phyloP scores from a whole-genome alignment of 306 rosid species.

The Begonia fuchsioides region DNA sequence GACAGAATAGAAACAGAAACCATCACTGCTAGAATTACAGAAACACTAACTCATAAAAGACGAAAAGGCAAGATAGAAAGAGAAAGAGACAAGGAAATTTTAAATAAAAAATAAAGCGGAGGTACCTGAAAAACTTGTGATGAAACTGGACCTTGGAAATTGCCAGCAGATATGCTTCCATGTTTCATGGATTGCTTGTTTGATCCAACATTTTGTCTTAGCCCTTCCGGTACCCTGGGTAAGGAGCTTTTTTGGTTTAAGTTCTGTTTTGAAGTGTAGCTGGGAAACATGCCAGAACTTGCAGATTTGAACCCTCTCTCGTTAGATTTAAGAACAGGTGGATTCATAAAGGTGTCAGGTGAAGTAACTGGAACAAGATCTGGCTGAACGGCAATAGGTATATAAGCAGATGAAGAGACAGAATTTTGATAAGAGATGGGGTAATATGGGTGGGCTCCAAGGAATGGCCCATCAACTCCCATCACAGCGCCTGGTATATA shows the following conservation, averaged over 20 bases:
- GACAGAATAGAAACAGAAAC: slow-evolving; percentile 1
- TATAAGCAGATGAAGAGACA: slow-evolving; percentile 50
- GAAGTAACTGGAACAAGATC: slow-evolving; percentile 44
- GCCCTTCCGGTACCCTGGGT: slow-evolving; percentile 51
- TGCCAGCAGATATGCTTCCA: slow-evolving; percentile 43
- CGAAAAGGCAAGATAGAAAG: not conserved
- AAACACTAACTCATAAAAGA: no score
- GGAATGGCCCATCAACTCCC: slow-evolving; percentile 58
- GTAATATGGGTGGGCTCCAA: slow-evolving; percentile 58
- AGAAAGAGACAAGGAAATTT: not conserved
- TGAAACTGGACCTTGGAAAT: slow-evolving; percentile 32
- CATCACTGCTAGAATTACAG: no score
- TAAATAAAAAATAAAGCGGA: not conserved
- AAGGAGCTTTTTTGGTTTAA: slow-evolving; percentile 44
- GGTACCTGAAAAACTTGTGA: slow-evolving; percentile 50
- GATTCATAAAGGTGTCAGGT: slow-evolving; percentile 31
- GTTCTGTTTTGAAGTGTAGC: slow-evolving; percentile 35
- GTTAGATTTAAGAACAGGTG: slow-evolving; percentile 44
- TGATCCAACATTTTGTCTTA: slow-evolving; percentile 36
- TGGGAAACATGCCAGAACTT: slow-evolving; percentile 44
- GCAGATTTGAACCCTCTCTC: slow-evolving; percentile 54
- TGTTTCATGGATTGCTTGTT: slow-evolving; percentile 39
- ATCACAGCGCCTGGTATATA: slow-evolving; percentile 89
- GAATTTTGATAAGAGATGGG: slow-evolving; percentile 47
- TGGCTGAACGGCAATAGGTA: slow-evolving; percentile 52